Conservation (phyloP, 768 basidiomycete species). For the Coprinopsis strossmayeri region DNA sequence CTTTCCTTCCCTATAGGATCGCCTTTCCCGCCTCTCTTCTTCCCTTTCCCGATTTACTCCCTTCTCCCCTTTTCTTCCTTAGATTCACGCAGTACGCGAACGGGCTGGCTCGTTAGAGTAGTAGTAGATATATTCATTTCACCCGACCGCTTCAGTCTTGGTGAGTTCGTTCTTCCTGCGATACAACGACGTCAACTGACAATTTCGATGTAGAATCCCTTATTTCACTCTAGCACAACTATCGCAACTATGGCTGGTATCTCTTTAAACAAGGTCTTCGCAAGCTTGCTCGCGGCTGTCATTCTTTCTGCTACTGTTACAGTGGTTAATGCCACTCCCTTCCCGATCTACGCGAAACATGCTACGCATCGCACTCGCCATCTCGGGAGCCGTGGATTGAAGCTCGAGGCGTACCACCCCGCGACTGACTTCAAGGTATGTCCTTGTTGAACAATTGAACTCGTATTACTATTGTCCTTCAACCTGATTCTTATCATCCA, state of each 20-base stretch:
- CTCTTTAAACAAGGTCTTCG: conserved; percentile 3
- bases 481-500: neutral
- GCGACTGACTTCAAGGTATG: conserved; percentile 15
- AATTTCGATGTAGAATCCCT: neutral
- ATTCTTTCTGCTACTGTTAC: conserved; percentile 9
- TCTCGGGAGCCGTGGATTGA: conserved; percentile 10
- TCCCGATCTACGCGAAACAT: conserved; percentile 16
- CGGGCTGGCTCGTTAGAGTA: neutral
- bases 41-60: neutral
- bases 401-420: conserved; percentile 17
- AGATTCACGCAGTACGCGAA: conserved; percentile 1
- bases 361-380: conserved; percentile 10
- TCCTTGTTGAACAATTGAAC: too few relatives aligned
- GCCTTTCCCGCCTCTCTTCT: neutral
- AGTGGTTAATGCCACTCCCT: conserved; percentile 10
- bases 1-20: neutral
- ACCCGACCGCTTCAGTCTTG: neutral
- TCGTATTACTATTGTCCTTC: neutral
- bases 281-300: conserved; percentile 9
- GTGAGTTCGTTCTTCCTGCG: neutral
- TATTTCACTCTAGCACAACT: neutral
- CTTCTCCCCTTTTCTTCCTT: neutral
- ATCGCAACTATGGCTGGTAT: neutral
- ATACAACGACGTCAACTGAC: neutral
- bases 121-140: neutral